Base-by-base conservation (phyloP, 192 early-diverging fungal species). In the Backusella parvicylindrica region DNA sequence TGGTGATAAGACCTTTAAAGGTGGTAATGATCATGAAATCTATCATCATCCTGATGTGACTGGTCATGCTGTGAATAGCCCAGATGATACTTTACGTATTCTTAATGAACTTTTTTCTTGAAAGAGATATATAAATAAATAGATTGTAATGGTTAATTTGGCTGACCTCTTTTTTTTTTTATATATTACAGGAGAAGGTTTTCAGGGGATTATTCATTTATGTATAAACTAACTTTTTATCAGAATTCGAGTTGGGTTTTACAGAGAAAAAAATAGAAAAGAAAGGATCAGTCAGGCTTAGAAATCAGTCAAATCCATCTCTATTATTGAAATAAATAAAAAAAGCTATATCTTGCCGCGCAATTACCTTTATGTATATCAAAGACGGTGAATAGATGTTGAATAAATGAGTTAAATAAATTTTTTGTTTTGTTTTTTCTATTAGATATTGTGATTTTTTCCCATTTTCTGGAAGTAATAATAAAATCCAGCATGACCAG, bases 1-100 rank as follows among this genome's bases (percentile, higher is more conserved):
- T 84, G 97, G 97, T 68, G 97, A 98, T 85, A 99, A 99, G 90
- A 93, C 97, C 47, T 94, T 94, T 80, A 82, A 92, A 90, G 98
- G 98, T 41, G 98, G 98, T 70, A 99, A 99, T 82, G 98, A 99
- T 86, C 96, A 93, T 79, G 98, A 99, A 85, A 97, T 99, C 81
- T 99, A 93, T 82, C 82, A 66, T 49, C 92, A 98, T 82, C 86
- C 89, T 21, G 72, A 75, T 21, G 88, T 96, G 60, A 93, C 82
- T 30, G 98, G 97, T 38, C 98, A 98, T 82, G 63, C 91, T 32
- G 96, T 99, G 73, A 92, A 84, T 50, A 87, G 83, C 78, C 97
- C 97, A 28, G 86, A 87, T 36, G 95, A 96, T 78, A 98, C 97
- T 33, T 84, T 91, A 75, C 86, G 83, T 30, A 90, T 92, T 50